phyloP scores from a whole-genome alignment of 2,329 filamentous ascomycete genomes.

The Didymella keratinophila region DNA sequence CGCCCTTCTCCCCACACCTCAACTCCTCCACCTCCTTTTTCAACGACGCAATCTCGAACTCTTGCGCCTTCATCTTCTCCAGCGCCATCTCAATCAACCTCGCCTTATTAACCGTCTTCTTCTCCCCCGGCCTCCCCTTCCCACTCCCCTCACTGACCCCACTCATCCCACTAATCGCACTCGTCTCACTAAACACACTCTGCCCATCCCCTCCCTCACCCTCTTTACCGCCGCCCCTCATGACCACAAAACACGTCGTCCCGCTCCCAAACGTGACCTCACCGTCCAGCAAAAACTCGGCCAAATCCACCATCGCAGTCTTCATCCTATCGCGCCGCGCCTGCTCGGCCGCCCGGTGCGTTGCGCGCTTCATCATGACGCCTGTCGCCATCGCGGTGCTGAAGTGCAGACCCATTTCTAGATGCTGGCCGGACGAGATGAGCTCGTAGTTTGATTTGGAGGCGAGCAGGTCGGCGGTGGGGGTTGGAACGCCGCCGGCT shows the following conservation, averaged over 20 bases:
- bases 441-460: conserved; percentile 44
- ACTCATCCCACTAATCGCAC: conserved; percentile 19
- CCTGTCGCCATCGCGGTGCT: conserved; percentile 45
- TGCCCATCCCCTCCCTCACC: conserved; percentile 11
- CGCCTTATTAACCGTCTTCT: conserved; percentile 44
- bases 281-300: conserved; percentile 40
- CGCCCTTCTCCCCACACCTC: conserved; percentile 17
- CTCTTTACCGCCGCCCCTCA: conserved; percentile 31
- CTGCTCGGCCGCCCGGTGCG: conserved; percentile 43
- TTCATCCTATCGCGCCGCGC: conserved; percentile 45
- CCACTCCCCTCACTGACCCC: conserved; percentile 18
- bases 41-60: conserved; percentile 39
- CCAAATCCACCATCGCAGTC: conserved; percentile 42
- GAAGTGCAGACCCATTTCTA: conserved; percentile 45
- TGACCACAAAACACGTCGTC: conserved; percentile 43
- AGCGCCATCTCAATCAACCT: conserved; percentile 43
- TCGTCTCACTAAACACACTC: conserved; percentile 19
- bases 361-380: conserved; percentile 46
- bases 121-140: conserved; percentile 26
- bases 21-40: conserved; percentile 36
- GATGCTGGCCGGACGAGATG: conserved; percentile 40
- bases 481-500: conserved; percentile 37
- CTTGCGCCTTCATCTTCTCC: conserved; percentile 43
- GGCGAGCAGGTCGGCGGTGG: conserved; percentile 40
- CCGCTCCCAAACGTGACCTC: conserved; percentile 44